Conservation (phyloP, 257 asterid species). For the Parsonsia alboflavescens region DNA sequence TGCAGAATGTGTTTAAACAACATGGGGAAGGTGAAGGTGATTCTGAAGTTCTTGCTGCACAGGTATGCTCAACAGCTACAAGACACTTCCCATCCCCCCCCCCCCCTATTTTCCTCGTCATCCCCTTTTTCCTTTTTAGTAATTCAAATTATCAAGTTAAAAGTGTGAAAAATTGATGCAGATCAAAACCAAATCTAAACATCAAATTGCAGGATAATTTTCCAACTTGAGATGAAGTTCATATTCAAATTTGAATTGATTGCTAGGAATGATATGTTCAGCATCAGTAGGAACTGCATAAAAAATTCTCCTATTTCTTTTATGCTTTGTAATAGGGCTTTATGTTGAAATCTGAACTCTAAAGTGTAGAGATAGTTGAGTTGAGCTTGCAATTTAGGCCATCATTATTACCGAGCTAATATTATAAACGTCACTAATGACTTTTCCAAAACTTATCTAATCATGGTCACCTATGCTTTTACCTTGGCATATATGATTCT, state of each 20-base stretch:
- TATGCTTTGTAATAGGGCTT: neutral
- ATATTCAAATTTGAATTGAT: neutral
- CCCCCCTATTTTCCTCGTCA: too few relatives aligned
- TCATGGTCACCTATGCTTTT: neutral
- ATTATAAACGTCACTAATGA: neutral
- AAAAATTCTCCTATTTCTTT: neutral
- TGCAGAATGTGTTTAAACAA: constrained; percentile 53
- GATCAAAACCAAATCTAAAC: neutral
- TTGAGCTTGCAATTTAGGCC: neutral
- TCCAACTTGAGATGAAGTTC: neutral
- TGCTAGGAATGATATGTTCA: neutral
- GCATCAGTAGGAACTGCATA: neutral
- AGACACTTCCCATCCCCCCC: neutral
- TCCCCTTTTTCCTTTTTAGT: too few relatives aligned
- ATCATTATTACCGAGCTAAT: neutral
- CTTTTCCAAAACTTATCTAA: neutral
- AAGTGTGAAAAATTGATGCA: neutral
- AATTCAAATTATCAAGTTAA: neutral
- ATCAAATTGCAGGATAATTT: neutral
- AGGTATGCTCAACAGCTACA: constrained; percentile 36
- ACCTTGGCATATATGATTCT: neutral
- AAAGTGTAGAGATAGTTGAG: neutral
- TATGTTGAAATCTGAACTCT: neutral
- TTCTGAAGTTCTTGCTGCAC: constrained; percentile 56
- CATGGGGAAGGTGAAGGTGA: constrained; percentile 48